Conservation (phyloP, 305 asterid genomes). For the Nicotiana rustica region DNA sequence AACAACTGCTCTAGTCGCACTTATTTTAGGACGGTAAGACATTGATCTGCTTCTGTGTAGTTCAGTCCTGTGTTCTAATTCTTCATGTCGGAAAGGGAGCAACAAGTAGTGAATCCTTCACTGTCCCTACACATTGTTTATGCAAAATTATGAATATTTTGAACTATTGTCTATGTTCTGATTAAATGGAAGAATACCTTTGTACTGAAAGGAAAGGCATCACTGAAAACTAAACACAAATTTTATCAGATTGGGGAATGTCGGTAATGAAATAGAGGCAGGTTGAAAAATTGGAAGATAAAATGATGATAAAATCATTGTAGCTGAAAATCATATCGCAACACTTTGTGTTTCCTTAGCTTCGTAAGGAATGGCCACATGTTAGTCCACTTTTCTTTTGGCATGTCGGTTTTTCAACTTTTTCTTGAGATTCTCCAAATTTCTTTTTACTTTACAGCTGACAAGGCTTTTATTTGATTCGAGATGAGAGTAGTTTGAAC, state of each 20-base stretch:
- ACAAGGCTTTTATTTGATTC: not conserved
- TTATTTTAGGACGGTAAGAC: conserved; percentile 77
- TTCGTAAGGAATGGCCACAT: not conserved
- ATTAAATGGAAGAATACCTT: not conserved
- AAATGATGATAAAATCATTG: not conserved
- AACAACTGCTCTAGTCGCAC: conserved; percentile 83
- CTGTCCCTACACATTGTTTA: not conserved
- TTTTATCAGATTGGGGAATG: not conserved
- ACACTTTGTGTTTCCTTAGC: not conserved
- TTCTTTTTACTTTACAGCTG: not conserved
- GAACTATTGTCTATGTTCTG: not conserved
- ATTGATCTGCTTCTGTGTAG: conserved; percentile 25
- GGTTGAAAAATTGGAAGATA: not conserved
- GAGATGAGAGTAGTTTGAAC: conserved; percentile 7
- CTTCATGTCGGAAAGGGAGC: conserved; percentile 22
- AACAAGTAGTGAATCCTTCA: conserved; percentile 18
- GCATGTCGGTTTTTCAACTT: not conserved
- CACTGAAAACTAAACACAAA: not conserved
- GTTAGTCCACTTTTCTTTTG: conserved; percentile 11
- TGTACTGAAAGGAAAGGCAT: not conserved
- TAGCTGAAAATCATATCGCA: not conserved
- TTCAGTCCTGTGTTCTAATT: not conserved
- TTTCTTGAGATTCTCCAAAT: conserved; percentile 5
- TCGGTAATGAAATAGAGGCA: not conserved
- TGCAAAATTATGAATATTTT: not conserved